Evolutionary conservation across 192 early-diverging fungal species (phyloP).

Genomic region (Coemansia sp.): DNA sequence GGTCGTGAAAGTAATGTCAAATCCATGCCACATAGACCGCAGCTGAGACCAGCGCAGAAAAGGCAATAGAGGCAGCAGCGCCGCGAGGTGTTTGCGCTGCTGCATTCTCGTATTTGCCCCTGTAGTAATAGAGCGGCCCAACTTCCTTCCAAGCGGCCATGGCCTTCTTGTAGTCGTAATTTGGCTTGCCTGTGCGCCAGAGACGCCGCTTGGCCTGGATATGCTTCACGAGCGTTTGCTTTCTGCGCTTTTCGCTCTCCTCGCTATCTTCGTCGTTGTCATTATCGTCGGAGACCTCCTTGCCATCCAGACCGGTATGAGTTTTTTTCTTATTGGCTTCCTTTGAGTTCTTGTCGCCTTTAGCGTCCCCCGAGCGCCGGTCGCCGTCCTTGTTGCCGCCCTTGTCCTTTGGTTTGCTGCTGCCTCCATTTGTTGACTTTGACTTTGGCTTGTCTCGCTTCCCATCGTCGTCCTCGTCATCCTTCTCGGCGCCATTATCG

Average conservation of each 20-base stretch:
- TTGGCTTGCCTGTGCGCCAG: conserved; percentile 51
- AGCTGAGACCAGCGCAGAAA: neutral
- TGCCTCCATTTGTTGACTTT: conserved; percentile 4
- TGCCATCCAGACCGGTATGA: conserved; percentile 52
- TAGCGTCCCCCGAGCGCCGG: conserved; percentile 6
- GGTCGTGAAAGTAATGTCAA: neutral
- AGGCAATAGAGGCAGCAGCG: neutral
- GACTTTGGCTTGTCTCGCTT: neutral
- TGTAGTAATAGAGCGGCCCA: conserved; percentile 52
- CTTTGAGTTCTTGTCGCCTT: conserved; percentile 12
- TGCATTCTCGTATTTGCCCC: conserved; percentile 44
- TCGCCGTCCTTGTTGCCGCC: conserved; percentile 15
- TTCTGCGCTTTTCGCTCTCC: conserved; percentile 20
- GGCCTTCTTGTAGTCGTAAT: conserved; percentile 48
- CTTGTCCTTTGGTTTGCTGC: conserved; percentile 11
- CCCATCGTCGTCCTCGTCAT: neutral
- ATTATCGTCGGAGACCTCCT: conserved; percentile 20
- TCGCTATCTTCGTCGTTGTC: conserved; percentile 35
- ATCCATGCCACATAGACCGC: neutral
- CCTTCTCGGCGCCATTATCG: neutral
- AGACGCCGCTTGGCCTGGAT: conserved; percentile 40
- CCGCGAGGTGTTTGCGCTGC: conserved; percentile 3
- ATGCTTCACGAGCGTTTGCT: conserved; percentile 42
- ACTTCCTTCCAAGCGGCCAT: conserved; percentile 51
- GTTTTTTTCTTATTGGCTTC: conserved; percentile 33